phyloP scores from a whole-genome alignment of 768 basidiomycete species.

The Leccinellum albellum region DNA sequence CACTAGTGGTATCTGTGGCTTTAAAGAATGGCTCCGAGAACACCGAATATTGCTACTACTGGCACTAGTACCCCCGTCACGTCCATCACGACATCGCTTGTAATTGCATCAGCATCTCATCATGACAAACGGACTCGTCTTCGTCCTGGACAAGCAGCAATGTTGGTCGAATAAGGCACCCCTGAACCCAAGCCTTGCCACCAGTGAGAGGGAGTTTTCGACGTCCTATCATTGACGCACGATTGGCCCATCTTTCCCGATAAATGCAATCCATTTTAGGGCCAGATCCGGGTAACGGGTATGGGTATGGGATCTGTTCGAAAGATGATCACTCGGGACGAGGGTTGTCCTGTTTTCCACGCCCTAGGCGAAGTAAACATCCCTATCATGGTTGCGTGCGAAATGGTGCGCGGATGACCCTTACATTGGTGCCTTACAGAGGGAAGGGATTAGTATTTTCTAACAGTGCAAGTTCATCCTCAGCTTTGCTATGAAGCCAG shows the following conservation, averaged over 20 bases:
- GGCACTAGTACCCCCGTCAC: background rate
- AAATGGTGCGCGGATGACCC: background rate
- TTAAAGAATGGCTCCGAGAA: background rate
- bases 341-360: conserved; percentile 42
- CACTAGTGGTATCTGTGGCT: background rate
- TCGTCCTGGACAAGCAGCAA: background rate
- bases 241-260: conserved; percentile 31
- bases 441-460: background rate
- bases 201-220: background rate
- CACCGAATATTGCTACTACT: background rate
- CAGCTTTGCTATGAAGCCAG: background rate
- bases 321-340: conserved; percentile 43
- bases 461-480: background rate
- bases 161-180: background rate
- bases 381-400: background rate
- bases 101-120: background rate
- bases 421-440: background rate
- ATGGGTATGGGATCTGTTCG: conserved; percentile 38
- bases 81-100: background rate
- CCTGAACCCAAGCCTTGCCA: conserved; percentile 8
- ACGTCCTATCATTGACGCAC: background rate
- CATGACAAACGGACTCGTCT: background rate
- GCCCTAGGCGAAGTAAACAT: background rate
- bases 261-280: conserved; percentile 17
- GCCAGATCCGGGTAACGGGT: background rate